Conservation (phyloP, 2,329 filamentous ascomycete genomes). For the Calonectria crousiana region DNA sequence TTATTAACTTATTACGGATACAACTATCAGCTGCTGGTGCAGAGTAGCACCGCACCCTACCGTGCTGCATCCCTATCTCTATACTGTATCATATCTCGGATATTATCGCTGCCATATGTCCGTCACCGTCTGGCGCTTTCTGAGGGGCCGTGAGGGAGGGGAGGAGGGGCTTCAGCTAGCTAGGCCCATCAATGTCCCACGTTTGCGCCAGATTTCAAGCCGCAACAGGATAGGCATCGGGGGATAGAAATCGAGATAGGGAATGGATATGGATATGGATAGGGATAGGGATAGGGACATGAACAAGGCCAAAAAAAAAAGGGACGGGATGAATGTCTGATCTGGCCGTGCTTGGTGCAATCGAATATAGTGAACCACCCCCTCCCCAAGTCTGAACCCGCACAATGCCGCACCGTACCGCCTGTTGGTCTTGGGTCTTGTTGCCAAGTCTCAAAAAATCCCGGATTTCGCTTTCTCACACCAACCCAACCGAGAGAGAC, state of each 20-base stretch:
- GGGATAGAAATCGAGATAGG: background rate
- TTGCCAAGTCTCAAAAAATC: conserved; percentile 14
- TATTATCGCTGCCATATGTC: background rate
- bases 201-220: background rate
- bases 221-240: background rate
- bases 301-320: background rate
- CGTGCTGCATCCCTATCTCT: background rate
- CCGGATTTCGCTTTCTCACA: background rate
- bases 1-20: conserved; percentile 4
- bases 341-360: background rate
- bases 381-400: background rate
- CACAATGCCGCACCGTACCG: conserved; percentile 6
- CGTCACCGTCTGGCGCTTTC: background rate
- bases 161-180: background rate
- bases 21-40: background rate
- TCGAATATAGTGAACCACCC: background rate
- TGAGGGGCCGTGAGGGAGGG: background rate
- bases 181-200: background rate
- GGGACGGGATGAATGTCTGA: background rate
- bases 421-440: background rate
- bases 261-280: background rate
- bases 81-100: background rate
- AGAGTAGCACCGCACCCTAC: background rate
- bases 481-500: background rate
- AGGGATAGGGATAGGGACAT: background rate